Evolutionary conservation across 2,329 filamentous ascomycete species (phyloP), one percentile per base, ranked within the genome.

Genomic region (Colletotrichum gigasporum): DNA sequence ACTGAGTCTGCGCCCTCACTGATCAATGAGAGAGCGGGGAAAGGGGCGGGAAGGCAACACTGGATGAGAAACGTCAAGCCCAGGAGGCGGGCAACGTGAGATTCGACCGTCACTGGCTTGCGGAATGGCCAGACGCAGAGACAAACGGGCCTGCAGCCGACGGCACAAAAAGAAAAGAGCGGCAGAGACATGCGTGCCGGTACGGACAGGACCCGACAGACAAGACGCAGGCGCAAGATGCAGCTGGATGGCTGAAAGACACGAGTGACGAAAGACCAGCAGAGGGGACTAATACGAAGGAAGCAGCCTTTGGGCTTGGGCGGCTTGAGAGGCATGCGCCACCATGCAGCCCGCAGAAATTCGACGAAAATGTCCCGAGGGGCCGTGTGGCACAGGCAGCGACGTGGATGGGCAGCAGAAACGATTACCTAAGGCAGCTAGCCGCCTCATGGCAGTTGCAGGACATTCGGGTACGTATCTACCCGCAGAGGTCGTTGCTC

Each of bases 101-200:
- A 28, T 34, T 11, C 22, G 32, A 16, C 18, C 16, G 50, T 11
- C n/a, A 22, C 26, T 44, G 32, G 45, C 47, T 28, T 57, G 2
- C 2, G 4, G 11, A 44, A 39, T 52, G 52, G 53, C 28, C 53
- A 57, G 60, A 45, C 45, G 53, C 45, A 63, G 53, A 63, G 52
- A 45, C 60, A 52, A 50, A 48, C 44, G 34, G 51, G 14, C 22
- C 53, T 58, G 41, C 47, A 52, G 5, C 14, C 12, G 39, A 53
- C 18, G 37, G 30, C 34, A 6, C 24, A 28, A 63, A 34, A 53
- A 60, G 32, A 16, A 60, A 48, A 22, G 1, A 37, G 24, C 35
- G 32, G 41, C 41, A 58, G 32, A 26, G 30, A 57, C 54, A 47
- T 18, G 20, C 39, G 39, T 56, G 53, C 54, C n/a, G n/a, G n/a